These are phyloP conservation scores for Cordyceps javanica DNA, from an alignment of 2,329 filamentous ascomycete species.

Conservation along the genomic window DNA sequence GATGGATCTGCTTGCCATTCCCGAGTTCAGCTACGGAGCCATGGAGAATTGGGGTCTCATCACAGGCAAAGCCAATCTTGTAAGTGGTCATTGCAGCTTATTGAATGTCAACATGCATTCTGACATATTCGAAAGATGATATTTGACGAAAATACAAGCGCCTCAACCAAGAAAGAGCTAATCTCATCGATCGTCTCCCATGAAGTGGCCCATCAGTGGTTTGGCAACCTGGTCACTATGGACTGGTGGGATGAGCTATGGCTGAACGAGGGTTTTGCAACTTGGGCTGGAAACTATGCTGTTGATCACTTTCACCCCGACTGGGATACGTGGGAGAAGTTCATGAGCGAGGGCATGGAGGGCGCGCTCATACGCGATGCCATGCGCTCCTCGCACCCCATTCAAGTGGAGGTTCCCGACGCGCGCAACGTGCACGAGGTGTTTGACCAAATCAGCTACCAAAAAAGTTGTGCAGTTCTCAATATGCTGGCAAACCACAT, in stretches of 20 bases:
- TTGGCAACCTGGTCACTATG: slow-evolving; percentile 96
- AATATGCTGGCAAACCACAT: slow-evolving; percentile 96
- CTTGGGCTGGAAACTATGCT: slow-evolving; percentile 54
- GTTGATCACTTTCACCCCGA: slow-evolving; percentile 94
- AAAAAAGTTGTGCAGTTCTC: slow-evolving; percentile 90
- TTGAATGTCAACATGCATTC: not conserved
- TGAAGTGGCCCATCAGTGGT: slow-evolving; percentile 96
- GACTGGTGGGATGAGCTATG: slow-evolving; percentile 98
- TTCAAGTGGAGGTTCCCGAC: slow-evolving; percentile 90
- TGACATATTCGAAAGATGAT: slow-evolving; percentile 42
- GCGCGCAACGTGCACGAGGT: slow-evolving; percentile 97
- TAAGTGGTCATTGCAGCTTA: slow-evolving; percentile 14
- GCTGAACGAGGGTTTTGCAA: slow-evolving; percentile 89
- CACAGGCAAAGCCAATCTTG: slow-evolving; percentile 76
- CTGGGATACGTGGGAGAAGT: slow-evolving; percentile 96
- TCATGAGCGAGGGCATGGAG: slow-evolving; percentile 88
- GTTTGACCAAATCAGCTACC: slow-evolving; percentile 95
- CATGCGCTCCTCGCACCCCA: slow-evolving; percentile 87
- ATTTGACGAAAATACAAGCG: slow-evolving; percentile 84
- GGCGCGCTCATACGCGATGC: slow-evolving; percentile 83
- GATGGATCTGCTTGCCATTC: slow-evolving; percentile 74
- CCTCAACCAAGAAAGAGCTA: slow-evolving; percentile 84
- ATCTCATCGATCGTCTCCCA: slow-evolving; percentile 95
- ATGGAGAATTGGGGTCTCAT: slow-evolving; percentile 99
- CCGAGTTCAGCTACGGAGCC: slow-evolving; percentile 88